Evolutionary conservation across 257 asterid species (phyloP).

Genomic region (Ligustrum vulgare): DNA sequence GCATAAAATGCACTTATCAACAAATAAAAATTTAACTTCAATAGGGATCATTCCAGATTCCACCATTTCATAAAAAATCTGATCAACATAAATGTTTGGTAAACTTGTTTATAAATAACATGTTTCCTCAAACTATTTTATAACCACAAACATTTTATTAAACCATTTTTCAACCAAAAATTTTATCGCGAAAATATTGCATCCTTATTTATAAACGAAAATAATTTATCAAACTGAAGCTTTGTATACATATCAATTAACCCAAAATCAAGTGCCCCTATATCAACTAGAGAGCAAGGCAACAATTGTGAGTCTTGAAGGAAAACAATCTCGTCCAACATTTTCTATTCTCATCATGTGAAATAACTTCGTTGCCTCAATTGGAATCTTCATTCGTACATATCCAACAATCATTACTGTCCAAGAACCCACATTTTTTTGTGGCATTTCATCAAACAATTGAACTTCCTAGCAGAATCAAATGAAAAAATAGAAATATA

Average conservation of each 20-base stretch:
- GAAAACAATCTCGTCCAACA: constrained; percentile 33
- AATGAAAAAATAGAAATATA: constrained; percentile 42
- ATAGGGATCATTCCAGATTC: constrained; percentile 55
- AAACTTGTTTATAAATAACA: too few relatives aligned
- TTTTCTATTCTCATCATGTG: constrained; percentile 54
- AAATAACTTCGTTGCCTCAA: constrained; percentile 60
- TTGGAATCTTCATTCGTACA: constrained; percentile 50
- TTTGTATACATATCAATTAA: constrained; percentile 83
- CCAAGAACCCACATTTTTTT: constrained; percentile 70
- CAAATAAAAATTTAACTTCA: constrained; percentile 63
- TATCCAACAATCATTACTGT: constrained; percentile 76
- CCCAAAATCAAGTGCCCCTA: constrained; percentile 26
- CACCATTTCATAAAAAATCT: constrained; percentile 58
- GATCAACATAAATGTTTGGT: too few relatives aligned
- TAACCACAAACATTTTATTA: too few relatives aligned
- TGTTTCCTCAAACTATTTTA: too few relatives aligned
- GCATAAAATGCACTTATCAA: too few relatives aligned
- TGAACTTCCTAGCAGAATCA: constrained; percentile 44
- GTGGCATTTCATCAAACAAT: constrained; percentile 68
- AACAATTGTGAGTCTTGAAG: constrained; percentile 65
- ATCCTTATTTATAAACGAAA: too few relatives aligned
- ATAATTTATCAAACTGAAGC: too few relatives aligned
- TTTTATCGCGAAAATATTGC: too few relatives aligned
- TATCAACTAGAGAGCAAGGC: too few relatives aligned
- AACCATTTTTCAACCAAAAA: too few relatives aligned